Evolutionary conservation across 345 rosid species (phyloP).

Genomic region (Populus davidiana): DNA sequence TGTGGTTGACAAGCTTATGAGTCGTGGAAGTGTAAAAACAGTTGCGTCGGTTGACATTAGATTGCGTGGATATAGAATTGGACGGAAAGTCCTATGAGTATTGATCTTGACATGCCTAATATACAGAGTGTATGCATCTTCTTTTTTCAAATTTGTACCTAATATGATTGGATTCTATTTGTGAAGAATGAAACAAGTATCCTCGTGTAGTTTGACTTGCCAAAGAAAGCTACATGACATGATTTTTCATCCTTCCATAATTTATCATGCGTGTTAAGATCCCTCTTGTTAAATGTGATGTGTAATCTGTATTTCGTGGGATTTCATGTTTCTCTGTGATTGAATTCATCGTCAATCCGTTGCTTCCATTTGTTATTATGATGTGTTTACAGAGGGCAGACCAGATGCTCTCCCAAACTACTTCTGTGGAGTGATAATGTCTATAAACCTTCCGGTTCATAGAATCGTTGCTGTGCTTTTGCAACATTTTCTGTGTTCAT

Average conservation of each 20-base stretch:
- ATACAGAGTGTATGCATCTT: slow-evolving; percentile 15
- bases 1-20: slow-evolving; percentile 13
- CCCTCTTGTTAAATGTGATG: neutral
- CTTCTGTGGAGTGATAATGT: too few relatives aligned
- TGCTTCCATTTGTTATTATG: neutral
- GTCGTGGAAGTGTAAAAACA: neutral
- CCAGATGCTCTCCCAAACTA: neutral
- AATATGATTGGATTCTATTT: slow-evolving; percentile 2
- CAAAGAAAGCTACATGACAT: neutral
- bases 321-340: neutral
- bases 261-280: neutral
- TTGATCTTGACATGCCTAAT: slow-evolving; percentile 22
- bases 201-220: neutral
- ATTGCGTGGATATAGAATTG: slow-evolving; percentile 9
- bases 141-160: neutral
- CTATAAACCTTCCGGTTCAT: too few relatives aligned
- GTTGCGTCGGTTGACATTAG: slow-evolving; percentile 19
- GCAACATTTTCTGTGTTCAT: too few relatives aligned
- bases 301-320: neutral
- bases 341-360: neutral
- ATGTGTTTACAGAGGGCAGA: neutral
- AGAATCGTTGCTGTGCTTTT: too few relatives aligned
- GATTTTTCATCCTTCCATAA: neutral
- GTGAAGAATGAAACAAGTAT: slow-evolving; percentile 24
- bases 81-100: slow-evolving; percentile 5